A percentile compares a stretch with the other conserved stretches of the same genome.
Evolutionary conservation across 148 eudicot genomes (phyloP).

Genomic region (Camellia sinensis): DNA sequence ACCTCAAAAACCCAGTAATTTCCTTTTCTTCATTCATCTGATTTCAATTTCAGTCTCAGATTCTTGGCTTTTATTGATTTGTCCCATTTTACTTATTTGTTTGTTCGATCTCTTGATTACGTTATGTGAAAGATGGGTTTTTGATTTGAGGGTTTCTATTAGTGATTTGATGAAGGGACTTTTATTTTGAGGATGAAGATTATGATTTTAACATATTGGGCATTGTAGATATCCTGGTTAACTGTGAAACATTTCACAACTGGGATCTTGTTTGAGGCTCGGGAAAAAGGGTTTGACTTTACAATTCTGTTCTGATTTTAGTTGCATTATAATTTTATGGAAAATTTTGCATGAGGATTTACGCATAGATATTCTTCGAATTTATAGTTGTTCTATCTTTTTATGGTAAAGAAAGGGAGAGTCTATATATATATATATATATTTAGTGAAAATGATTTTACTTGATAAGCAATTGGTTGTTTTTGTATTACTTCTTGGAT

Average conservation of each 20-base stretch:
- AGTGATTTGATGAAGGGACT: neutral
- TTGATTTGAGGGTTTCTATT: too few relatives aligned
- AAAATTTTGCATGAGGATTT: neutral
- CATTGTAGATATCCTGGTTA: neutral
- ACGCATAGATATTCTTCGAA: neutral
- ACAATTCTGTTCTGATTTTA: neutral
- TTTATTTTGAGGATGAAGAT: too few relatives aligned
- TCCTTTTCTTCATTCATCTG: neutral
- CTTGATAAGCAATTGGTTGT: neutral
- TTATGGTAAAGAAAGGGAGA: neutral
- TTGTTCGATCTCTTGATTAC: neutral
- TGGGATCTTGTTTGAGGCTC: neutral
- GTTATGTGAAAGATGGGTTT: neutral
- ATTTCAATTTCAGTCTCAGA: neutral
- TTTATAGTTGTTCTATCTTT: neutral
- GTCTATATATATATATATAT: neutral
- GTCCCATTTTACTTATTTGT: neutral
- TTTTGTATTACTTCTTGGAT: neutral
- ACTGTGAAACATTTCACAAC: neutral
- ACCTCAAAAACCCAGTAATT: conserved; percentile 65
- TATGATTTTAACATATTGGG: too few relatives aligned
- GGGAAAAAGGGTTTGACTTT: neutral
- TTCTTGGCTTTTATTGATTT: conserved; percentile 9
- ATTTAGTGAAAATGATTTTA: too few relatives aligned
- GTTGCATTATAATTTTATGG: neutral